A percentile compares a stretch with the other conserved stretches of the same genome.
Conservation (phyloP, 768 basidiomycete genomes). For the Amanita subjunquillea region DNA sequence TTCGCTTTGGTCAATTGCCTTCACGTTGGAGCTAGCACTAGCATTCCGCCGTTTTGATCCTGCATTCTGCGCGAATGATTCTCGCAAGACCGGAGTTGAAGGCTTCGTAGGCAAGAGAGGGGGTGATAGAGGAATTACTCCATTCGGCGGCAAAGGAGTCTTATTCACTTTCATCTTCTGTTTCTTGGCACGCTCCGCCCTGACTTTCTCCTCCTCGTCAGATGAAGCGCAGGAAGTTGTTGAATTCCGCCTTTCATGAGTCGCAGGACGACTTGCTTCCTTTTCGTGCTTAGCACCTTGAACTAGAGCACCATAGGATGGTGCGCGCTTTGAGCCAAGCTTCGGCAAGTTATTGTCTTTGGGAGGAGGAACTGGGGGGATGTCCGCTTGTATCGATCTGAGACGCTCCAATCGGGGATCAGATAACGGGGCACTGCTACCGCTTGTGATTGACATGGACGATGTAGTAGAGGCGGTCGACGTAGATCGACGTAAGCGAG, state of each 20-base stretch:
- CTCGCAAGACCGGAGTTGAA: not conserved
- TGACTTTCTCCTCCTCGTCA: slow-evolving; percentile 67
- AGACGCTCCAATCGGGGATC: slow-evolving; percentile 45
- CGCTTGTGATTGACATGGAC: slow-evolving; percentile 29
- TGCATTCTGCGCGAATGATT: not conserved
- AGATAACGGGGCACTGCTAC: slow-evolving; percentile 21
- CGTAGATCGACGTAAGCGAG: slow-evolving; percentile 33
- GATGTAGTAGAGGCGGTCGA: slow-evolving; percentile 35
- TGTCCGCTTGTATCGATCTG: slow-evolving; percentile 32
- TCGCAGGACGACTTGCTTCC: slow-evolving; percentile 3
- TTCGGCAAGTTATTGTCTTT: slow-evolving; percentile 18
- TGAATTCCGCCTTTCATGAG: slow-evolving; percentile 22
- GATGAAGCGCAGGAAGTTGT: slow-evolving; percentile 41
- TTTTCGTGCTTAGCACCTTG: slow-evolving; percentile 17
- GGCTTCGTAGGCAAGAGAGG: not conserved
- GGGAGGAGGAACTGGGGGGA: slow-evolving; percentile 18
- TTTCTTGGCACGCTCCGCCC: slow-evolving; percentile 55
- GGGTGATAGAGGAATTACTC: not conserved
- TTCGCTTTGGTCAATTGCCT: not conserved
- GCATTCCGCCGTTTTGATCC: not conserved
- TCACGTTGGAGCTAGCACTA: not conserved
- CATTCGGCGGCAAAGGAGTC: not conserved
- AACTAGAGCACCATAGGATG: slow-evolving; percentile 40
- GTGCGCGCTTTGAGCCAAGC: slow-evolving; percentile 42
- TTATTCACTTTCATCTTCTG: slow-evolving; percentile 18